phyloP scores from a whole-genome alignment of 306 rosid genomes.

The Heteromeles arbutifolia region DNA sequence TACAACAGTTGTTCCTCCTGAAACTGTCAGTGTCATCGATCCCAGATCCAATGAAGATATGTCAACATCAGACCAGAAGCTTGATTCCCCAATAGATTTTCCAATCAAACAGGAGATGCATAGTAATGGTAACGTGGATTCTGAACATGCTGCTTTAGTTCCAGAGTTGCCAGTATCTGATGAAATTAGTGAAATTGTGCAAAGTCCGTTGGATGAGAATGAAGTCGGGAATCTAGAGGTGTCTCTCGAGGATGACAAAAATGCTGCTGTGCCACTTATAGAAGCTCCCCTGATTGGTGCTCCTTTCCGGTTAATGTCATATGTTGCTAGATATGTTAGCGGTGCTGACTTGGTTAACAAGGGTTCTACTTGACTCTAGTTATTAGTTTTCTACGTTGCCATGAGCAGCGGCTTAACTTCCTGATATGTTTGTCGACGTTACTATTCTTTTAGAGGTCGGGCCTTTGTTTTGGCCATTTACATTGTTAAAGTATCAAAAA shows the following conservation, averaged over 20 bases:
- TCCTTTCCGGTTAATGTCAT: constrained; percentile 78
- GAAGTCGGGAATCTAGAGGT: constrained; percentile 31
- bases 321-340: constrained; percentile 79
- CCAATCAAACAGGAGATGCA: constrained; percentile 24
- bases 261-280: constrained; percentile 38
- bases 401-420: not conserved
- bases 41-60: constrained; percentile 24
- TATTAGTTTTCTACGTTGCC: constrained; percentile 16
- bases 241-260: constrained; percentile 31
- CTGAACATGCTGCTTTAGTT: constrained; percentile 12
- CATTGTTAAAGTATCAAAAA: constrained; percentile 15
- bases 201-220: constrained; percentile 52
- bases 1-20: constrained; percentile 14
- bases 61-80: constrained; percentile 16
- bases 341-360: constrained; percentile 76
- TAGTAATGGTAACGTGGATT: constrained; percentile 9
- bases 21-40: constrained; percentile 14
- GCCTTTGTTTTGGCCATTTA: constrained; percentile 27
- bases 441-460: constrained; percentile 11
- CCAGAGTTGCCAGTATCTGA: constrained; percentile 26
- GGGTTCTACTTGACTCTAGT: constrained; percentile 20
- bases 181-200: constrained; percentile 57
- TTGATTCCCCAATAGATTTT: constrained; percentile 26
- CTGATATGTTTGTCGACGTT: constrained; percentile 13
- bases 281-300: constrained; percentile 93